Evolutionary conservation across 2,329 filamentous ascomycete genomes (phyloP).

Genomic region (Calonectria naviculata): DNA sequence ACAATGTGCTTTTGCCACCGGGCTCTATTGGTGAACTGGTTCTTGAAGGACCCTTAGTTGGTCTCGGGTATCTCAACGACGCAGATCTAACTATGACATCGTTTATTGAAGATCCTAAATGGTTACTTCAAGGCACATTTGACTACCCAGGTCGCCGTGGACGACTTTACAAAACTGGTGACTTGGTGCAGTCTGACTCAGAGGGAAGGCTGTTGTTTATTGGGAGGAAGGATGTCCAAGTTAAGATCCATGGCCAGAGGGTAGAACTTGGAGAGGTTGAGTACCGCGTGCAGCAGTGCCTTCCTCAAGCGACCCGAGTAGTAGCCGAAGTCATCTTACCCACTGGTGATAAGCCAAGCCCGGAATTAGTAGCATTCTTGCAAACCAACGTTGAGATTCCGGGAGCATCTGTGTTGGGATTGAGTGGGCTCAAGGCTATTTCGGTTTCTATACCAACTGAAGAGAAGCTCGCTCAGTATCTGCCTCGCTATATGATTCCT

Average conservation of each 20-base stretch:
- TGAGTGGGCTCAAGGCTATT: no score
- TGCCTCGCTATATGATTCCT: no score
- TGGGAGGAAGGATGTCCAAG: conserved; percentile 67
- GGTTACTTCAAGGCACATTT: conserved; percentile 41
- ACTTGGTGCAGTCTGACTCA: conserved; percentile 55
- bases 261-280: conserved; percentile 62
- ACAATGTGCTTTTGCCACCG: conserved; percentile 33
- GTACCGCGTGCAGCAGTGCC: conserved; percentile 52
- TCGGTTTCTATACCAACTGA: no score
- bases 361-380: neutral
- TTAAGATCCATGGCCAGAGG: conserved; percentile 69
- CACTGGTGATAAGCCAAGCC: neutral
- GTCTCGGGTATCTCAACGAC: conserved; percentile 21
- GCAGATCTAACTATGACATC: conserved; percentile 17
- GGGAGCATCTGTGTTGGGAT: no score
- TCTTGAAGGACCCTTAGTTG: neutral
- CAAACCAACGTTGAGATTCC: neutral
- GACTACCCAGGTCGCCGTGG: neutral
- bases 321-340: neutral
- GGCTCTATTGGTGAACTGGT: conserved; percentile 14
- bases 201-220: conserved; percentile 56
- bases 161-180: conserved; percentile 59
- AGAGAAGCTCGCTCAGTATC: no score
- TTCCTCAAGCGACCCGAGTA: conserved; percentile 42
- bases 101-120: conserved; percentile 56